Percentiles rank a stretch among this genome's conserved stretches.
These are phyloP conservation scores for Fusarium sp. DNA, from an alignment of 2,329 filamentous ascomycete genomes.

Conservation along the genomic window DNA sequence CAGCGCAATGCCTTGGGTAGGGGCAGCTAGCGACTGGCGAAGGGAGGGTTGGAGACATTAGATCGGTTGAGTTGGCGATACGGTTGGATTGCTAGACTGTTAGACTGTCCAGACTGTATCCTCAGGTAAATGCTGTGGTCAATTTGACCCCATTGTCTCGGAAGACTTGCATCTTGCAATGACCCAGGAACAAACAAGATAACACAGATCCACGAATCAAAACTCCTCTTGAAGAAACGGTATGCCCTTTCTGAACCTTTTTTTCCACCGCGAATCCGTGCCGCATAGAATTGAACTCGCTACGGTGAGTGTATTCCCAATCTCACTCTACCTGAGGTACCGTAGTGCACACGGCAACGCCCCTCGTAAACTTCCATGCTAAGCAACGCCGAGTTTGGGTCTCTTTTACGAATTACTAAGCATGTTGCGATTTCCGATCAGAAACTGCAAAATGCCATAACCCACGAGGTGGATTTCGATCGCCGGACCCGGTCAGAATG, in stretches of 20 bases:
- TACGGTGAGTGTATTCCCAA: neutral
- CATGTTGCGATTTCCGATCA: conserved; percentile 4
- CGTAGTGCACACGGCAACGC: conserved; percentile 5
- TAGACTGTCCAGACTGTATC: no score
- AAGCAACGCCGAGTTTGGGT: conserved; percentile 16
- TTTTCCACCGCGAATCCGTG: neutral
- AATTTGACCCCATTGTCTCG: conserved; percentile 12
- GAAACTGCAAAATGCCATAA: neutral
- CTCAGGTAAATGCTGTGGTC: neutral
- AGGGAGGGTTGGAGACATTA: conserved; percentile 3
- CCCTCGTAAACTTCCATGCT: conserved; percentile 23
- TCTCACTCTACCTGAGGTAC: no score
- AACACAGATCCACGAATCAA: neutral
- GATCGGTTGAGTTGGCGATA: no score
- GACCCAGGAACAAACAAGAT: conserved; percentile 13
- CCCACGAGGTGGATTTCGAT: conserved; percentile 8
- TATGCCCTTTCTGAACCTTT: neutral
- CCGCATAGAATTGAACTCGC: neutral
- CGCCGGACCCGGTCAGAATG: conserved; percentile 7
- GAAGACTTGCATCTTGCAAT: neutral
- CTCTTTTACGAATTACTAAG: conserved; percentile 13
- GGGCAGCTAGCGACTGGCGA: neutral
- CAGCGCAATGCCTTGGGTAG: neutral
- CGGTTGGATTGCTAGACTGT: no score
- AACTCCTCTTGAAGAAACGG: neutral